Percentiles rank a stretch among this genome's conserved stretches.
Evolutionary conservation across 208 protist genomes (phyloP).

Genomic region (Porcisia deanei): DNA sequence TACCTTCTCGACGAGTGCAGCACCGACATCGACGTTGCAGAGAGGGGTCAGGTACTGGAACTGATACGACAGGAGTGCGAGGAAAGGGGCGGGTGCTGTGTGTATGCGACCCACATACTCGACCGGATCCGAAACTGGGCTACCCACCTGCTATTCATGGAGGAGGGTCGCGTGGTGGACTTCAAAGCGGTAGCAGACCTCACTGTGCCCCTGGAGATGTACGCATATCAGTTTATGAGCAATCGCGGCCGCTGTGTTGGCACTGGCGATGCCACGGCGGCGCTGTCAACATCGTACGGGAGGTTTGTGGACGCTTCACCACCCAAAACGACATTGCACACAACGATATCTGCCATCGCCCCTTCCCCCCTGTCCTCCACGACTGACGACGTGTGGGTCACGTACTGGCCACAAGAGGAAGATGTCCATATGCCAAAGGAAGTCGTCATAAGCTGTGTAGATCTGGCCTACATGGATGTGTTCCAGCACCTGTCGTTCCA

Average conservation of each 20-base stretch:
- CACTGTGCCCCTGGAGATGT: conserved; percentile 44
- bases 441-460: conserved; percentile 48
- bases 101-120: conserved; percentile 90
- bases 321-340: not conserved
- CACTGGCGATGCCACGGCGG: not conserved
- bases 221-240: conserved; percentile 59
- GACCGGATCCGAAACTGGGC: conserved; percentile 78
- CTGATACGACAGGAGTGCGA: conserved; percentile 53
- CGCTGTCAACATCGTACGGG: conserved; percentile 11
- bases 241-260: not conserved
- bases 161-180: conserved; percentile 39
- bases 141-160: conserved; percentile 72
- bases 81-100: conserved; percentile 37
- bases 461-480: conserved; percentile 68
- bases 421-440: not conserved
- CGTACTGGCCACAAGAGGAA: conserved; percentile 8
- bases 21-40: conserved; percentile 81
- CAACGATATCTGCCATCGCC: not conserved
- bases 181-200: conserved; percentile 44
- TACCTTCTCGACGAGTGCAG: conserved; percentile 88
- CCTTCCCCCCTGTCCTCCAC: not conserved
- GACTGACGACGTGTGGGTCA: not conserved
- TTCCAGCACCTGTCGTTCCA: conserved; percentile 60
- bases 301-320: not conserved
- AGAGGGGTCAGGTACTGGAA: conserved; percentile 64